phyloP scores from a whole-genome alignment of 306 rosid species.

The Begonia fuchsioides region DNA sequence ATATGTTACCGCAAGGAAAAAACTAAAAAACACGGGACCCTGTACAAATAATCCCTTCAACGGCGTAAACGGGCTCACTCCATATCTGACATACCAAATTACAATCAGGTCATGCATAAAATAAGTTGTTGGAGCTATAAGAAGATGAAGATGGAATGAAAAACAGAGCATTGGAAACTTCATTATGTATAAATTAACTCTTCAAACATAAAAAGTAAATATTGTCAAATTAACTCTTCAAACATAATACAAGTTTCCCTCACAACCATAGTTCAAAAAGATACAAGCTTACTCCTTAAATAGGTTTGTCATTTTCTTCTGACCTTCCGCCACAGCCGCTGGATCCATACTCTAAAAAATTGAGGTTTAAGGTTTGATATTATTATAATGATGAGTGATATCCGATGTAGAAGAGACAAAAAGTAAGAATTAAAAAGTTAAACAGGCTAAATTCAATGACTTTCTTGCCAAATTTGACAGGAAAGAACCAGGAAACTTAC shows the following conservation, averaged over 20 bases:
- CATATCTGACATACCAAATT: slow-evolving; percentile 43
- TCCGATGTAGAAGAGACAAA: neutral
- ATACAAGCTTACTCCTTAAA: slow-evolving; percentile 31
- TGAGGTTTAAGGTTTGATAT: neutral
- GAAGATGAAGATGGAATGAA: too few relatives aligned
- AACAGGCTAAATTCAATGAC: neutral
- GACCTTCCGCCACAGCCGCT: slow-evolving; percentile 28
- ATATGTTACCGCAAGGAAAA: slow-evolving; percentile 76
- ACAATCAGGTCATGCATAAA: too few relatives aligned
- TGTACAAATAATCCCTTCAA: slow-evolving; percentile 65
- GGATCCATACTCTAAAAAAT: slow-evolving; percentile 26
- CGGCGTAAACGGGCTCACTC: slow-evolving; percentile 69
- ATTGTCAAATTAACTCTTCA: too few relatives aligned
- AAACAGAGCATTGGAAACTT: too few relatives aligned
- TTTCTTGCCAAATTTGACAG: neutral
- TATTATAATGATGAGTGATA: neutral
- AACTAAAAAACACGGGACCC: slow-evolving; percentile 73
- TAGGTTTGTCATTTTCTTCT: slow-evolving; percentile 16
- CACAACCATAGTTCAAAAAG: neutral
- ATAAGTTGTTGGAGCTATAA: too few relatives aligned
- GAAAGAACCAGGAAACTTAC: slow-evolving; percentile 23
- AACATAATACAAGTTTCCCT: slow-evolving; percentile 1
- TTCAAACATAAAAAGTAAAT: too few relatives aligned
- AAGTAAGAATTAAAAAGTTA: neutral
- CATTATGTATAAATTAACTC: too few relatives aligned